Base-by-base conservation (phyloP, 2,329 filamentous ascomycete species). In the Pestalotiopsis sp. region DNA sequence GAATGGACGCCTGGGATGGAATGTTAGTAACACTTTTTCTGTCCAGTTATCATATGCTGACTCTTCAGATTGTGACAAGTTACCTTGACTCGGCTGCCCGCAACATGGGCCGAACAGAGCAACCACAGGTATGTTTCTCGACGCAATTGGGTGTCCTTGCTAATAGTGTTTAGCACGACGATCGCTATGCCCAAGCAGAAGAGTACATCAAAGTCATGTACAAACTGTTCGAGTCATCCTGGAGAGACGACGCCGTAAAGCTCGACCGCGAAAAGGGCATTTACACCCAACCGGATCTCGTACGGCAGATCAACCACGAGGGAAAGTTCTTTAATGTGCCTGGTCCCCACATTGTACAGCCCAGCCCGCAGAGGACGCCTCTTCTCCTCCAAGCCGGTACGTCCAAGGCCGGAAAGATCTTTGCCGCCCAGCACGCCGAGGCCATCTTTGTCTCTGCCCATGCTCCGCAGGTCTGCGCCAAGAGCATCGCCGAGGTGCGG, bases 311-410 rank as follows among this genome's bases (percentile, higher is more conserved):
- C 77, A 85, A 92, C 77, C 91, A 93, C 76, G 74, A 84, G 0
- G 90, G 90, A 3, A 88, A 89, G 75, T 89, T 88, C 77, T 92
- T 88, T 80, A 83, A 78, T 0, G 88, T 92, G 0, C 88, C 89
- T 0, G 90, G 91, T 0, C 90, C 90, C 27, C 89, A 92, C 71
- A 85, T 92, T 72, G 89, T 87, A 68, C 86, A 92, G 65, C 91
- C 91, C 0, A 86, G 86, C 63, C 90, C 90, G 0, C 91, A 93
- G 73, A 82, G 91, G 3, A 92, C 90, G 1, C 91, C 91, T 0
- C 82, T 93, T 2, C 84, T 93, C 4, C 83, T 93, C 3, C 91
- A 93, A 77, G 91, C 91, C 0, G 91, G 91, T 0, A 91, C 91
- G 0, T 91, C 88, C 0, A 87, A 84, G 64, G 85, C 90, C 0